Conservation (phyloP, 1,284 basidiomycete species). For the Sanghuangporus baumii region DNA sequence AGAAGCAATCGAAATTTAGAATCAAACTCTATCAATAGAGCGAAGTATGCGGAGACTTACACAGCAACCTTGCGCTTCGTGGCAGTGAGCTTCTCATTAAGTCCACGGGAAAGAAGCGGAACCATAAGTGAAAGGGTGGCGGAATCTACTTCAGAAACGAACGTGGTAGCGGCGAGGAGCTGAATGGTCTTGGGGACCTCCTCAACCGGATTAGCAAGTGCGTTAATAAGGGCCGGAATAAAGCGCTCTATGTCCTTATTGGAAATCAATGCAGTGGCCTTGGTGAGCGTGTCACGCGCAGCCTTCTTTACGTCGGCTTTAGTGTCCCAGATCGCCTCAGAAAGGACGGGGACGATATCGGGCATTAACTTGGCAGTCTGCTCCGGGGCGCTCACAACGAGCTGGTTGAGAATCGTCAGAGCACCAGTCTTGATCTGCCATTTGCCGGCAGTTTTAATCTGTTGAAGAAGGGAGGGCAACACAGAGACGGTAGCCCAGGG, state of each 20-base stretch:
- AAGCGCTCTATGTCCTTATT: slow-evolving; percentile 99
- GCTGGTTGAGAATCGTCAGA: slow-evolving; percentile 82
- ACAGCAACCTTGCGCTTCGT: slow-evolving; percentile 97
- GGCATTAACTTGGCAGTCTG: slow-evolving; percentile 93
- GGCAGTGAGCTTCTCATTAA: slow-evolving; percentile 90
- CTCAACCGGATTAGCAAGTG: slow-evolving; percentile 98
- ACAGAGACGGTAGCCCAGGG: slow-evolving; percentile 85
- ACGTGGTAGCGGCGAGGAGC: slow-evolving; percentile 98
- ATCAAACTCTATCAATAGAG: slow-evolving; percentile 16
- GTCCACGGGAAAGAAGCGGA: slow-evolving; percentile 93
- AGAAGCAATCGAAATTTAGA: slow-evolving; percentile 13
- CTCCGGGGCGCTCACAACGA: slow-evolving; percentile 78
- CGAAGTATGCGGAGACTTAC: slow-evolving; percentile 38
- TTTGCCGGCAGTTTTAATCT: slow-evolving; percentile 96
- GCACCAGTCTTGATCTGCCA: slow-evolving; percentile 98
- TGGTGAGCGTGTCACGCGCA: slow-evolving; percentile 90
- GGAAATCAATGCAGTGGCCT: slow-evolving; percentile 88
- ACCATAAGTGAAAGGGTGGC: slow-evolving; percentile 99
- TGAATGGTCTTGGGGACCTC: slow-evolving; percentile 96
- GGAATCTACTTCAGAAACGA: slow-evolving; percentile 99
- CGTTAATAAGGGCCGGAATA: slow-evolving; percentile 96
- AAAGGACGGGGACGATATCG: slow-evolving; percentile 92
- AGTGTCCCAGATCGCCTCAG: slow-evolving; percentile 99
- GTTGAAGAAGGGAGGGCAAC: slow-evolving; percentile 87
- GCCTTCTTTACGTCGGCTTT: slow-evolving; percentile 99